These are phyloP conservation scores for Endoconidiophora polonica DNA, from an alignment of 2,329 filamentous ascomycete species.

Conservation along the genomic window DNA sequence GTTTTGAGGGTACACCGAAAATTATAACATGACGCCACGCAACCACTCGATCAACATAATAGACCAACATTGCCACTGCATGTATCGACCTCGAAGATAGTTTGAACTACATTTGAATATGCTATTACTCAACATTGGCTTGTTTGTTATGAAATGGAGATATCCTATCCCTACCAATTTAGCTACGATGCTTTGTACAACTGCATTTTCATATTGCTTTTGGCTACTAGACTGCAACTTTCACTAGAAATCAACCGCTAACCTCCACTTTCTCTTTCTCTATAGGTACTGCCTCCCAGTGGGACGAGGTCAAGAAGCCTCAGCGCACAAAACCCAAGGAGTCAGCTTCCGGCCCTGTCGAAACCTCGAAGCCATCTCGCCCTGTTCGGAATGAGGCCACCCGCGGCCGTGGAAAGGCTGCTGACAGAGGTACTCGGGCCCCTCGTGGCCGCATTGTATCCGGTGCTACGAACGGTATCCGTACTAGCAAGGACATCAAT, in stretches of 20 bases:
- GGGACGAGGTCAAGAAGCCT: conserved; percentile 72
- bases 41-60: too few relatives aligned
- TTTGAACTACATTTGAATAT: too few relatives aligned
- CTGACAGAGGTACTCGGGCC: conserved; percentile 43
- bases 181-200: too few relatives aligned
- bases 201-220: too few relatives aligned
- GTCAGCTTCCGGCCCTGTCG: conserved; percentile 28
- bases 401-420: conserved; percentile 42
- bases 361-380: conserved; percentile 34
- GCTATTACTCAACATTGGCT: too few relatives aligned
- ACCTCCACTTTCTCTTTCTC: conserved; percentile 10
- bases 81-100: too few relatives aligned
- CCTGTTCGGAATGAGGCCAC: conserved; percentile 44
- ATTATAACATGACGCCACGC: too few relatives aligned
- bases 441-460: conserved; percentile 46
- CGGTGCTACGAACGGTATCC: conserved; percentile 42
- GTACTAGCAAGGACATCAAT: conserved; percentile 35
- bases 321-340: conserved; percentile 59
- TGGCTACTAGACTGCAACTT: too few relatives aligned
- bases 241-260: too few relatives aligned
- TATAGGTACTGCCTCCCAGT: conserved; percentile 62
- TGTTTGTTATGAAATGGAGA: too few relatives aligned
- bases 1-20: not conserved
- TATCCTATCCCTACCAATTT: too few relatives aligned
- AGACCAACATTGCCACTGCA: too few relatives aligned